Evolutionary conservation across 2,329 filamentous ascomycete genomes (phyloP).

Genomic region (Graphilbum sp.): DNA sequence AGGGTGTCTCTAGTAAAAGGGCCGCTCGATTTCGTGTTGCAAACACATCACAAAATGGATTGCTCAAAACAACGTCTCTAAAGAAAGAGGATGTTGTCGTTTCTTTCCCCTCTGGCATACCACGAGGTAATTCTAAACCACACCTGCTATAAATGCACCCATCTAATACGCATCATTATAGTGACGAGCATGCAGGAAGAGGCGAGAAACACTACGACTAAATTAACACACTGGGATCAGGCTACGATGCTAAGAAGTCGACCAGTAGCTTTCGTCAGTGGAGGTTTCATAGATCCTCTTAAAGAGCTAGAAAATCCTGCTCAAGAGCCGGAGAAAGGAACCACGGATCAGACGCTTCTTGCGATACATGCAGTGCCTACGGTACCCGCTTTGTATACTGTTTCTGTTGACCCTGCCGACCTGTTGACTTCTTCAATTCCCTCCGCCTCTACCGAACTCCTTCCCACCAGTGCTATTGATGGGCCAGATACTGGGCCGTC

Average conservation of each 20-base stretch:
- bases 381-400: no score
- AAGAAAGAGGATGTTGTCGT: no score
- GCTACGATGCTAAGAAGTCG: slow-evolving; percentile 27
- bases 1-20: slow-evolving; percentile 6
- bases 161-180: no score
- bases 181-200: slow-evolving; percentile 28
- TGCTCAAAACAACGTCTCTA: no score
- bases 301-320: slow-evolving; percentile 11
- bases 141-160: no score
- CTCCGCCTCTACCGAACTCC: background rate
- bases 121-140: no score
- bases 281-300: slow-evolving; percentile 33
- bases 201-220: slow-evolving; percentile 32
- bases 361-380: no score
- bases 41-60: no score
- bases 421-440: background rate
- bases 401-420: no score
- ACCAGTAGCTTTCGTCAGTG: slow-evolving; percentile 36
- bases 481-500: no score
- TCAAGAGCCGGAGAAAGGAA: background rate
- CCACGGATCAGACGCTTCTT: background rate
- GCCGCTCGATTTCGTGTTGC: slow-evolving; percentile 1
- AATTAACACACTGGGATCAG: slow-evolving; percentile 21
- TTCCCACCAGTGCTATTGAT: no score
- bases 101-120: no score